Conservation (phyloP, 805 yeast species). For the Saccharomycopsis malanga region DNA sequence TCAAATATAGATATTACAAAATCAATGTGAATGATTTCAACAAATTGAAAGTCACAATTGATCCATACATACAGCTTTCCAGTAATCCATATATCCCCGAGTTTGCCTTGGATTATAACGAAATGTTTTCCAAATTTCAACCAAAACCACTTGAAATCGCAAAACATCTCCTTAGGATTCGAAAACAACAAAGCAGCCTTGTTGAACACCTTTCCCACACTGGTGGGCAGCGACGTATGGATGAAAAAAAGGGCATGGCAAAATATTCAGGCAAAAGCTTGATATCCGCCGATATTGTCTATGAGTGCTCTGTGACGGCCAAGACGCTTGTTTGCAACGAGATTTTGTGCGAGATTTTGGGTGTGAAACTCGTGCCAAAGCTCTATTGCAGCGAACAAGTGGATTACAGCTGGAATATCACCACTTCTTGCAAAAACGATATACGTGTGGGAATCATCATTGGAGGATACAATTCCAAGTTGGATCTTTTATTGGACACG, state of each 20-base stretch:
- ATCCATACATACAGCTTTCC: too few species aligned
- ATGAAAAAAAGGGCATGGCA: constrained; percentile 32
- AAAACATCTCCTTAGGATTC: constrained; percentile 11
- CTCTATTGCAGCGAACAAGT: constrained; percentile 50
- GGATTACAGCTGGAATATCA: constrained; percentile 51
- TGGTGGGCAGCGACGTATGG: constrained; percentile 48
- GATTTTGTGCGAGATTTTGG: constrained; percentile 43
- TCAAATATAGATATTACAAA: constrained; percentile 30
- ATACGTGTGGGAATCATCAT: constrained; percentile 45
- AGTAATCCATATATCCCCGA: too few species aligned
- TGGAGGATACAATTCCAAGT: constrained; percentile 44
- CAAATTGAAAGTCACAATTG: too few species aligned
- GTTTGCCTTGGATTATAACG: too few species aligned
- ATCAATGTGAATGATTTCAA: constrained; percentile 3
- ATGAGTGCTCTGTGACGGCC: constrained; percentile 28
- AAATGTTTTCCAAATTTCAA: too few species aligned
- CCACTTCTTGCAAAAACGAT: constrained; percentile 48
- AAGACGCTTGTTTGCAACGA: constrained; percentile 43
- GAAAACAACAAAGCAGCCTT: constrained; percentile 5
- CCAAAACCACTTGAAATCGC: too few species aligned
- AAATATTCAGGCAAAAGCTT: constrained; percentile 27
- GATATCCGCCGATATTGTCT: constrained; percentile 41
- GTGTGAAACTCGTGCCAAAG: constrained; percentile 31
- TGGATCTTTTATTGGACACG: constrained; percentile 20
- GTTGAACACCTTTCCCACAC: constrained; percentile 29